Evolutionary conservation across 148 eudicot species (phyloP).

Genomic region (Polygonum maritimum): DNA sequence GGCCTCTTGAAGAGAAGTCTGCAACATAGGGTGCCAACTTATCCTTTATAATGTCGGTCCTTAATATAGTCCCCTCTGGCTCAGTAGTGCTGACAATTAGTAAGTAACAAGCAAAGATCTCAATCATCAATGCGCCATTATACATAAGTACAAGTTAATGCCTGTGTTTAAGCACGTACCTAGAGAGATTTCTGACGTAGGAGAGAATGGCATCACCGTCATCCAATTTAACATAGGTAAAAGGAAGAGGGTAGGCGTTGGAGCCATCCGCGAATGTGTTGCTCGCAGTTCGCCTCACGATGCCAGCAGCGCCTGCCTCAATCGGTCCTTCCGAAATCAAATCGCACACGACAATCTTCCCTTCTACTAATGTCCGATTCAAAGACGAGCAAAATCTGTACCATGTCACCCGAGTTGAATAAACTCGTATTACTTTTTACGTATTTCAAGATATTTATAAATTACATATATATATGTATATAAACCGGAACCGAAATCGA

Average conservation of each 20-base stretch:
- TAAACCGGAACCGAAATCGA: no score
- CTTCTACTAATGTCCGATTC: constrained; percentile 17
- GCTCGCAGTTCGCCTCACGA: neutral
- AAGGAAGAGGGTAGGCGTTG: neutral
- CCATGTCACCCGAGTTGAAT: neutral
- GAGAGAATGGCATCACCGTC: neutral
- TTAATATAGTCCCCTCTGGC: constrained; percentile 19
- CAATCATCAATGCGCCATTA: no score
- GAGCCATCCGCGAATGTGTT: neutral
- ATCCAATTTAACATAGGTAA: neutral
- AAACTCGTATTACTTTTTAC: no score
- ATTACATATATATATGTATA: no score
- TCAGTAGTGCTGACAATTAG: no score
- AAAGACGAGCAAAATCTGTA: constrained; percentile 17
- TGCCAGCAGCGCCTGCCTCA: neutral
- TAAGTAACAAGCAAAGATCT: neutral
- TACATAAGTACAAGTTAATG: neutral
- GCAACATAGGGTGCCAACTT: constrained; percentile 28
- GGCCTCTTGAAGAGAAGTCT: constrained; percentile 59
- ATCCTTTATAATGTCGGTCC: constrained; percentile 18
- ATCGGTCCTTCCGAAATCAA: neutral
- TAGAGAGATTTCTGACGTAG: neutral
- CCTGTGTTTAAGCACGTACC: neutral
- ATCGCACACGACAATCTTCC: constrained; percentile 28
- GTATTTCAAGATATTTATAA: no score